Evolutionary conservation across 768 basidiomycete genomes (phyloP).

Genomic region (Leucocoprinus leucothites): DNA sequence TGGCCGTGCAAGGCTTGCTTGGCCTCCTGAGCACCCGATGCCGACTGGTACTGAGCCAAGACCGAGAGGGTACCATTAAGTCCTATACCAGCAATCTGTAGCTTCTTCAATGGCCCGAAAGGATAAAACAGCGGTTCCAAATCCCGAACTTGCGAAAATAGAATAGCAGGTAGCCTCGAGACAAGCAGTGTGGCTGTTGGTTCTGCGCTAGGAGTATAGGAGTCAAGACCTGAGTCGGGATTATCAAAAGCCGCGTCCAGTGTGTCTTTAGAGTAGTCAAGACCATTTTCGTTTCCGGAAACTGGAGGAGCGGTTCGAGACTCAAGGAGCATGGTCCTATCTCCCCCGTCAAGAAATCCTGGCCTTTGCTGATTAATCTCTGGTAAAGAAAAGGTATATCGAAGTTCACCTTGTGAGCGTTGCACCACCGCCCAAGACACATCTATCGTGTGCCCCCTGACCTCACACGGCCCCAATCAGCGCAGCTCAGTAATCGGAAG

Average conservation of each 20-base stretch:
- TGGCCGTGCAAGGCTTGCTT: slow-evolving; percentile 60
- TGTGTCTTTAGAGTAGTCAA: slow-evolving; percentile 23
- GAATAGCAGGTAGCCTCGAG: slow-evolving; percentile 58
- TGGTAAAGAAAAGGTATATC: not conserved
- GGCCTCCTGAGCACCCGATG: slow-evolving; percentile 60
- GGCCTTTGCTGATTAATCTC: slow-evolving; percentile 3
- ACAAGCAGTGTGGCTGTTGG: slow-evolving; percentile 58
- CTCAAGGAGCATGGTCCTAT: slow-evolving; percentile 65
- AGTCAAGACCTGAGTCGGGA: slow-evolving; percentile 24
- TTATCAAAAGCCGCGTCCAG: slow-evolving; percentile 28
- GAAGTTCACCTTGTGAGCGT: slow-evolving; percentile 65
- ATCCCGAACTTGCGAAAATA: slow-evolving; percentile 67
- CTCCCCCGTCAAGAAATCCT: slow-evolving; percentile 83
- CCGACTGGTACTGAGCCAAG: slow-evolving; percentile 59
- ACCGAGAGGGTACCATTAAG: slow-evolving; percentile 46
- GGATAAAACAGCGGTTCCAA: slow-evolving; percentile 73
- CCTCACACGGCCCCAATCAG: slow-evolving; percentile 10
- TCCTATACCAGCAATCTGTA: slow-evolving; percentile 46
- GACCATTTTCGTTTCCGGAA: slow-evolving; percentile 14
- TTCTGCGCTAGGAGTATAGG: slow-evolving; percentile 28
- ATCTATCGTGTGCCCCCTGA: slow-evolving; percentile 71
- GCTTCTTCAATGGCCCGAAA: slow-evolving; percentile 64
- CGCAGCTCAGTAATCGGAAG: not conserved
- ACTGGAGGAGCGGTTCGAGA: slow-evolving; percentile 33
- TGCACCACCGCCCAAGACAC: slow-evolving; percentile 89